Evolutionary conservation across 805 yeast species (phyloP).

Genomic region (Millerago galiae): DNA sequence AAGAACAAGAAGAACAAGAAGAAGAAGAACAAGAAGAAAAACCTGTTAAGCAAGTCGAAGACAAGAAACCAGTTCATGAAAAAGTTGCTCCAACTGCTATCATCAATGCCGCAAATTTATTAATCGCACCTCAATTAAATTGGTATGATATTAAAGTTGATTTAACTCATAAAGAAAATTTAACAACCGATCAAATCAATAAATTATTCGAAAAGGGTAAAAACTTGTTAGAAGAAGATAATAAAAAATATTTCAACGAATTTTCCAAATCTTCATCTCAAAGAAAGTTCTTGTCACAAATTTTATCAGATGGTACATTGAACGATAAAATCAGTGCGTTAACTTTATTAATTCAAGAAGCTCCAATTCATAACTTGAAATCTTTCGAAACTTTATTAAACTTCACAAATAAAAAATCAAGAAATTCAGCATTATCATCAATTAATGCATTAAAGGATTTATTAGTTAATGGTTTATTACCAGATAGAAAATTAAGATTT

Average conservation of each 20-base stretch:
- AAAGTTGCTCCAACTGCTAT: constrained; percentile 31
- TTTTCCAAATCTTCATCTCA: constrained; percentile 73
- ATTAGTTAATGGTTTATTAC: constrained; percentile 73
- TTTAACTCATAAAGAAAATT: constrained; percentile 18
- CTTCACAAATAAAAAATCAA: constrained; percentile 83
- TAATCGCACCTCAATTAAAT: constrained; percentile 56
- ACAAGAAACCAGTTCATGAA: constrained; percentile 21
- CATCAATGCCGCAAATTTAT: constrained; percentile 49
- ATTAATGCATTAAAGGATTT: constrained; percentile 87
- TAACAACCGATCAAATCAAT: constrained; percentile 49
- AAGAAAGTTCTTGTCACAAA: constrained; percentile 80
- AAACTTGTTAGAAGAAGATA: constrained; percentile 60
- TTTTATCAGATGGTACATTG: constrained; percentile 86
- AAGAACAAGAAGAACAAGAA: constrained; percentile 21
- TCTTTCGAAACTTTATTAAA: constrained; percentile 73
- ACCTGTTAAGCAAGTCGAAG: constrained; percentile 15
- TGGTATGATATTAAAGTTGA: constrained; percentile 67
- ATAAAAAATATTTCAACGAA: constrained; percentile 62
- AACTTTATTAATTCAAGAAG: constrained; percentile 88
- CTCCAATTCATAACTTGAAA: constrained; percentile 84
- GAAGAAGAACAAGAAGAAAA: constrained; percentile 10
- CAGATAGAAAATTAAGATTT: constrained; percentile 73
- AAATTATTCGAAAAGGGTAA: constrained; percentile 62
- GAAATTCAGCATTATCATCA: constrained; percentile 90
- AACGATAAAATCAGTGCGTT: constrained; percentile 93